Evolutionary conservation across 495 filamentous ascomycete species (phyloP).

Genomic region (Talaromyces trachyspermus): DNA sequence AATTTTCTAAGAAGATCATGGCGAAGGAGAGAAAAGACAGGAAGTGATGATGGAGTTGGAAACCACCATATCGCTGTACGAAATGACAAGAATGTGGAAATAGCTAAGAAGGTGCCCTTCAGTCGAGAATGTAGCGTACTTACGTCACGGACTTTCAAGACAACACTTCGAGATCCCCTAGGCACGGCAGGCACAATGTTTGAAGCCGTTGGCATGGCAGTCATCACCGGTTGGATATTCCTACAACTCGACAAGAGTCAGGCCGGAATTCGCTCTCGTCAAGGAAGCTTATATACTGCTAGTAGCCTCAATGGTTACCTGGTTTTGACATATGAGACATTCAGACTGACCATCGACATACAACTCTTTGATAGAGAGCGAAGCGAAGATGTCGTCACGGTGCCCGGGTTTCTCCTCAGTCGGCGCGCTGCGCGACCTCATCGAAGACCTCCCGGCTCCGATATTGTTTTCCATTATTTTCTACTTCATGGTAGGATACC

Average conservation of each 20-base stretch:
- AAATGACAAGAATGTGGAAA: background rate
- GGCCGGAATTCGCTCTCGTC: conserved; percentile 50
- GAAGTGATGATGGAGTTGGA: conserved; percentile 16
- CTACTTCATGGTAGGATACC: conserved; percentile 72
- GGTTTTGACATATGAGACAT: conserved; percentile 65
- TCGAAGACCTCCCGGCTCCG: conserved; percentile 64
- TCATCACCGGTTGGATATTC: conserved; percentile 68
- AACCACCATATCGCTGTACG: background rate
- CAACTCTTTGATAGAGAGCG: conserved; percentile 66
- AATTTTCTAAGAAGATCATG: conserved; percentile 47
- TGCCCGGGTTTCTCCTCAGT: conserved; percentile 57
- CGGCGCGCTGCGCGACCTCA: conserved; percentile 53
- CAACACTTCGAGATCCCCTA: conserved; percentile 64
- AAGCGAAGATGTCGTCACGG: conserved; percentile 61
- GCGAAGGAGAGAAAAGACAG: conserved; percentile 19
- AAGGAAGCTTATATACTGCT: conserved; percentile 63
- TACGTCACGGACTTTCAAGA: conserved; percentile 56
- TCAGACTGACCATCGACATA: conserved; percentile 62
- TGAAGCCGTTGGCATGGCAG: conserved; percentile 57
- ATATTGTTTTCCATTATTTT: conserved; percentile 59
- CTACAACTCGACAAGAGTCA: conserved; percentile 49
- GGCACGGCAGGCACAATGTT: conserved; percentile 58
- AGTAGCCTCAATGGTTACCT: conserved; percentile 64
- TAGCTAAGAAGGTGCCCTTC: conserved; percentile 35
- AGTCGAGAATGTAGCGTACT: conserved; percentile 54